A percentile compares a stretch with the other conserved stretches of the same genome.
Conservation (phyloP, 2,329 filamentous ascomycete genomes). For the Aphanoascus verrucosus region DNA sequence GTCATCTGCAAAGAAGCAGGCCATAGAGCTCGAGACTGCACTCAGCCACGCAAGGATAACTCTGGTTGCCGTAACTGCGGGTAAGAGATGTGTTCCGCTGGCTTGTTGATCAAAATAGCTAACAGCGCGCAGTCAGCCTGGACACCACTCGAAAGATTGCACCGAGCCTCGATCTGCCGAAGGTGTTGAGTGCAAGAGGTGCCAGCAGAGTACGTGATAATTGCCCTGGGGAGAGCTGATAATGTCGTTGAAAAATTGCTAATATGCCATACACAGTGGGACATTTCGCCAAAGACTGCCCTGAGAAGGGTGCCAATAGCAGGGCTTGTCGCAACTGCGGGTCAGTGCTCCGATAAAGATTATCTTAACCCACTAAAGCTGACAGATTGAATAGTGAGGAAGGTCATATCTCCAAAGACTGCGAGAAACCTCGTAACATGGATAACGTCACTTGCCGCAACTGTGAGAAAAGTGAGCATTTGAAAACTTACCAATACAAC, state of each 20-base stretch:
- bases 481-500: not conserved
- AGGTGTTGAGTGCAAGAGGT: conserved; percentile 37
- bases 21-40: conserved; percentile 42
- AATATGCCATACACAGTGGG: conserved; percentile 25
- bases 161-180: conserved; percentile 36
- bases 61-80: conserved; percentile 46
- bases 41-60: conserved; percentile 28
- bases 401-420: conserved; percentile 34
- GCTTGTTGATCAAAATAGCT: not conserved
- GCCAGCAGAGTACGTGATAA: conserved; percentile 30
- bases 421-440: conserved; percentile 33
- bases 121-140: conserved; percentile 25
- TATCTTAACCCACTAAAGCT: conserved; percentile 11
- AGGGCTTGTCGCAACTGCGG: conserved; percentile 38
- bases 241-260: conserved; percentile 7
- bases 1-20: conserved; percentile 39
- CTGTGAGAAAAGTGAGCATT: conserved; percentile 32
- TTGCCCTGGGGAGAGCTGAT: not conserved
- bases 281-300: conserved; percentile 40
- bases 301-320: conserved; percentile 23
- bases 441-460: conserved; percentile 36
- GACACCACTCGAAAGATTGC: conserved; percentile 42
- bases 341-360: conserved; percentile 19
- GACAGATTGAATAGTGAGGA: conserved; percentile 29
- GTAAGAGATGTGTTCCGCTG: conserved; percentile 19